These are phyloP conservation scores for Taphrina deformans DNA, from an alignment of 1,139 yeast genomes.

Conservation along the genomic window DNA sequence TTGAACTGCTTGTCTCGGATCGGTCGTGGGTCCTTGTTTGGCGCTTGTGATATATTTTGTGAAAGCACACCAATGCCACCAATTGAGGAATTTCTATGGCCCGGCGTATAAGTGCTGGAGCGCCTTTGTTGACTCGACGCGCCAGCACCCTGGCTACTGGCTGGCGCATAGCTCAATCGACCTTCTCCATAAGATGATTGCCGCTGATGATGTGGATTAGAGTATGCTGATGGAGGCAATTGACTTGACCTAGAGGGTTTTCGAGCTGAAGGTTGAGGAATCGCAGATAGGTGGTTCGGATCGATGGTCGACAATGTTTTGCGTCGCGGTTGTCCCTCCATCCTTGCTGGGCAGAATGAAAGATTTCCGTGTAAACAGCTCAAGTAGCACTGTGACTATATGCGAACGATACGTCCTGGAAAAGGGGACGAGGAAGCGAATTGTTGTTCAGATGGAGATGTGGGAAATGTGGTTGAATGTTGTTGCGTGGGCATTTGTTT, in stretches of 20 bases:
- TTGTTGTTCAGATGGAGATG: not conserved
- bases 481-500: not conserved
- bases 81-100: conserved; percentile 28
- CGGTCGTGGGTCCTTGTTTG: conserved; percentile 66
- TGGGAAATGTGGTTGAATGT: not conserved
- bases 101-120: conserved; percentile 21
- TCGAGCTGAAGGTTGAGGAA: conserved; percentile 31
- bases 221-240: not conserved
- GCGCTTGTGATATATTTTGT: conserved; percentile 24
- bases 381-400: too few species aligned
- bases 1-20: conserved; percentile 72
- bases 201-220: conserved; percentile 32
- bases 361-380: too few species aligned
- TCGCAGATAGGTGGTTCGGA: conserved; percentile 29
- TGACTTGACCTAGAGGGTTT: conserved; percentile 26
- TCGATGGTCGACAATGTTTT: conserved; percentile 31
- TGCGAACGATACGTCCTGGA: not conserved
- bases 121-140: conserved; percentile 16
- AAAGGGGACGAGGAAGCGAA: not conserved
- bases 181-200: conserved; percentile 31
- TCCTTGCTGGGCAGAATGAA: not conserved
- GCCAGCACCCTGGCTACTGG: conserved; percentile 1
- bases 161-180: conserved; percentile 30
- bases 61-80: conserved; percentile 30
- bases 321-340: conserved; percentile 24